These are phyloP conservation scores for Ascoidea asiatica DNA, from an alignment of 805 yeast genomes.

Conservation along the genomic window DNA sequence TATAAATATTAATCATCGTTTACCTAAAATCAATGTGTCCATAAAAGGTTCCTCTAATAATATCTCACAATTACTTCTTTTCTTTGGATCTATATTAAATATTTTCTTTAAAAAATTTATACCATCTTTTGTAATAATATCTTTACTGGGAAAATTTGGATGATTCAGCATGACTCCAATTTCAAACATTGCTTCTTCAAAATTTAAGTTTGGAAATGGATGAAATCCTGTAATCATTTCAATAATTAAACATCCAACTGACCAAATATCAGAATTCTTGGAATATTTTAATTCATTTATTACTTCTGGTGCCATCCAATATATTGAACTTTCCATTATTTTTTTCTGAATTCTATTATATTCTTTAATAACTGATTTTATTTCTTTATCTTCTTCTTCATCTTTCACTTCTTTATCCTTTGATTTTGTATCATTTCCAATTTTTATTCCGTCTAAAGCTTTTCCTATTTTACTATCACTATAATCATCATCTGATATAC, in stretches of 20 bases:
- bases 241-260: constrained; percentile 84
- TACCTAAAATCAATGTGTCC: too few relatives aligned
- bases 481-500: too few relatives aligned
- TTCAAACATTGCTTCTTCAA: constrained; percentile 93
- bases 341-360: too few relatives aligned
- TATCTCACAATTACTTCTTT: too few relatives aligned
- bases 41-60: too few relatives aligned
- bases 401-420: too few relatives aligned
- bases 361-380: too few relatives aligned
- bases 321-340: constrained; percentile 88
- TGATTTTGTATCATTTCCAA: too few relatives aligned
- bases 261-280: constrained; percentile 92
- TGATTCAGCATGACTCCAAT: constrained; percentile 64
- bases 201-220: constrained; percentile 90
- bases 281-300: constrained; percentile 89
- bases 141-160: constrained; percentile 71
- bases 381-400: too few relatives aligned
- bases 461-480: too few relatives aligned
- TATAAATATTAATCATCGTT: too few relatives aligned
- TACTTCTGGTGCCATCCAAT: constrained; percentile 99
- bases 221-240: constrained; percentile 96
- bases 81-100: constrained; percentile 61
- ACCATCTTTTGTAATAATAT: constrained; percentile 53
- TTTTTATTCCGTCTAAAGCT: too few relatives aligned
- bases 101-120: constrained; percentile 49